Percentiles rank a stretch among this genome's conserved stretches.
Conservation (phyloP, 73 alveolate species). For the Tetrahymena thermophila region DNA sequence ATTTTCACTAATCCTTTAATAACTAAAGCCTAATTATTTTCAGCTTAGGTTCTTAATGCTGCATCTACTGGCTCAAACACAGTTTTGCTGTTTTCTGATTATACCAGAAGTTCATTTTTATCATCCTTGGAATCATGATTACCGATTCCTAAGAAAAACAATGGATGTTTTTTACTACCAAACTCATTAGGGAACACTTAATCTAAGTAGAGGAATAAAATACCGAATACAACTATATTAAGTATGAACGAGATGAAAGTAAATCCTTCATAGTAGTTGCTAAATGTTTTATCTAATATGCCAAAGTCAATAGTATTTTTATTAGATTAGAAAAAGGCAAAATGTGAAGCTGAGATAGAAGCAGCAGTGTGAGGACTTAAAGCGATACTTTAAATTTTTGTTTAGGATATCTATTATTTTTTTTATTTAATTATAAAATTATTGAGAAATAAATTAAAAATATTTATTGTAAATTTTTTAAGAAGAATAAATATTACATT, state of each 20-base stretch:
- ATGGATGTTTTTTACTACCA: constrained; percentile 58
- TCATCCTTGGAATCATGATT: not conserved
- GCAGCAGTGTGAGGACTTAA: not conserved
- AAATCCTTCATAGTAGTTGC: not conserved
- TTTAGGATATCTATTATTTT: not conserved
- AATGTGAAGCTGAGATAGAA: not conserved
- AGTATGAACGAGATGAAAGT: not conserved
- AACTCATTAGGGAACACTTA: constrained; percentile 62
- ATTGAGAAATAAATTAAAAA: too few relatives aligned
- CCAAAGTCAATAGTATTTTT: not conserved
- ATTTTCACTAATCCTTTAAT: not conserved
- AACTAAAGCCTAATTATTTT: not conserved
- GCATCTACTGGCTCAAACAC: not conserved
- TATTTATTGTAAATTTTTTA: too few relatives aligned
- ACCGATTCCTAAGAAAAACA: constrained; percentile 28
- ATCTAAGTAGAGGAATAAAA: constrained; percentile 55
- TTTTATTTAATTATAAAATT: too few relatives aligned
- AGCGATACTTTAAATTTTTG: not conserved
- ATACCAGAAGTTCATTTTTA: not conserved
- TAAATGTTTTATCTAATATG: not conserved
- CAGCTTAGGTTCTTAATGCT: not conserved
- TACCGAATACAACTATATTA: constrained; percentile 9
- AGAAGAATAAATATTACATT: not conserved
- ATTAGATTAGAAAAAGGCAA: not conserved
- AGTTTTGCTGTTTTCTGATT: not conserved